These are phyloP conservation scores for Penicillium sp. DNA, from an alignment of 2,329 filamentous ascomycete species.

Conservation along the genomic window DNA sequence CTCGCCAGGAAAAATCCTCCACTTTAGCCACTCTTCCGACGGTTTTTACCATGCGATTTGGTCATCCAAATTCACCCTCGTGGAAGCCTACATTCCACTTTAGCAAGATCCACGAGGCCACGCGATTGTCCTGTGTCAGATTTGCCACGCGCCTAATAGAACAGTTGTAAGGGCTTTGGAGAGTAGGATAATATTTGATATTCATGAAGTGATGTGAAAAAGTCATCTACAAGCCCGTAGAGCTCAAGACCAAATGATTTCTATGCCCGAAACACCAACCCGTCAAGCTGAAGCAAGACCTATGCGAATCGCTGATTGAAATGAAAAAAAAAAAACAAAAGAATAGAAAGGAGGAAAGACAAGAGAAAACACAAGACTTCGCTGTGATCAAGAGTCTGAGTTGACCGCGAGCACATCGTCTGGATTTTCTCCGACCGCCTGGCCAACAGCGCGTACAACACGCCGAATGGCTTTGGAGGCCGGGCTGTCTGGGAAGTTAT, in stretches of 20 bases:
- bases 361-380: neutral
- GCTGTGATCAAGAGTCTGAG: conserved; percentile 16
- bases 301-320: conserved; percentile 12
- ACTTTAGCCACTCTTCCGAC: too few relatives aligned
- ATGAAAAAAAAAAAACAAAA: conserved; percentile 5
- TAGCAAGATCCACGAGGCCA: too few relatives aligned
- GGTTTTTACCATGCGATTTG: too few relatives aligned
- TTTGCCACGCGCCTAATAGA: too few relatives aligned
- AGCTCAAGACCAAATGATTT: conserved; percentile 12
- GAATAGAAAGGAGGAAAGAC: neutral
- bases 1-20: too few relatives aligned
- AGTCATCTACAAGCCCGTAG: too few relatives aligned
- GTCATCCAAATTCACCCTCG: too few relatives aligned
- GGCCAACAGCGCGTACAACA: conserved; percentile 69
- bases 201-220: too few relatives aligned
- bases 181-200: too few relatives aligned
- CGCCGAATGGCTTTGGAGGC: conserved; percentile 74
- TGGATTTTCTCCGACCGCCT: conserved; percentile 59
- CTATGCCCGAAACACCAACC: conserved; percentile 19
- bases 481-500: conserved; percentile 87
- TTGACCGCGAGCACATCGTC: conserved; percentile 42
- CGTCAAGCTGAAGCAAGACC: neutral
- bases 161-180: too few relatives aligned
- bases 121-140: too few relatives aligned
- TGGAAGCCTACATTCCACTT: too few relatives aligned